Base-by-base conservation (phyloP, 164 flowering plant species). In the Magnolia changhungtana region DNA sequence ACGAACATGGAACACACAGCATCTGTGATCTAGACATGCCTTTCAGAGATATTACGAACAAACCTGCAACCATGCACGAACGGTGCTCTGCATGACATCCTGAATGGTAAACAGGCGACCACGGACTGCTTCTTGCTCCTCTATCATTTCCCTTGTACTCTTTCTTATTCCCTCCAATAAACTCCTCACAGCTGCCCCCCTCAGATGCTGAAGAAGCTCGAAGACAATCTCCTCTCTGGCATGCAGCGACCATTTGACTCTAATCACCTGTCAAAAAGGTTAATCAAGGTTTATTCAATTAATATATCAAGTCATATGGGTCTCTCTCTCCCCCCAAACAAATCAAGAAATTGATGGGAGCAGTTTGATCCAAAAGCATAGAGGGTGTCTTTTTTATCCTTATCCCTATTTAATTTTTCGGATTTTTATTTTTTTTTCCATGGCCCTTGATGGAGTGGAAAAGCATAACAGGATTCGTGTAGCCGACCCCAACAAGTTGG, bases 61-160 rank as follows among this genome's bases (percentile, higher is more conserved):
- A 49, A 93, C 98, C 97, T 93, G 98, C 81, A 95, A 81, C 97
- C 98, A 93, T 77, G 99, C 92, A 51, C 97, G 97, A 8, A 92
- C 87, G 67, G 89, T 93, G 86, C 97, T 88, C 85, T 93, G 98
- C 90, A 91, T 92, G 69, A 95, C 99, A 88, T 95, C 99, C 86
- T 95, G 99, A 83, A 95, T 91, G 18, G 99, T 93, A 82, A 95
- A 95, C 74, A 95, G 80, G 73, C 99, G 97, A 23, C 88, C 98
- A 77, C 98, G 94, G 76, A 89, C 98, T 64, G 99, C 98, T 89
- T 96, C 99, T 87, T 96, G 99, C 88, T 96, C 99, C 78, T 90
- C 97, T 77, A 96, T 88, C 99, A 94, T 94, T 80, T 90, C 88
- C 84, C 98, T 87, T 16, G 98, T 90, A 81, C 87, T 89, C 89